phyloP scores from a whole-genome alignment of 139 green algal species.

The Auxenochlorella pyrenoidosa region DNA sequence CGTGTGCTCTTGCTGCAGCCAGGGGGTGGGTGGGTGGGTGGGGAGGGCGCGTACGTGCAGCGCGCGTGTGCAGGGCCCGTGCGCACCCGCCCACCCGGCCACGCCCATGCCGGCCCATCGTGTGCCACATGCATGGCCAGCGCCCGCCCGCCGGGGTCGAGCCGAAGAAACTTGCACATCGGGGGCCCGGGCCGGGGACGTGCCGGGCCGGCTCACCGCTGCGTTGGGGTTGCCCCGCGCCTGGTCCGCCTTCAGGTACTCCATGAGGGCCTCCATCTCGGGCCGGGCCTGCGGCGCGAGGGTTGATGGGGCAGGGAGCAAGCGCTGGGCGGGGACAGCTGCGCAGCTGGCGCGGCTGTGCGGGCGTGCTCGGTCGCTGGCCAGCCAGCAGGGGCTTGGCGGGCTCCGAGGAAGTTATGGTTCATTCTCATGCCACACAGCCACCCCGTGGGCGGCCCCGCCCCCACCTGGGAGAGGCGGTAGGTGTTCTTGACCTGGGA shows the following conservation, averaged over 20 bases:
- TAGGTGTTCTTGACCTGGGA: conserved; percentile 71
- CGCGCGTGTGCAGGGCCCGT: too few species aligned
- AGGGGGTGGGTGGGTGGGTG: not conserved
- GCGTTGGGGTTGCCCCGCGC: conserved; percentile 44
- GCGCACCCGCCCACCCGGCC: too few species aligned
- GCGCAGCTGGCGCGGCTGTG: too few species aligned
- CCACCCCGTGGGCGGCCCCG: not conserved
- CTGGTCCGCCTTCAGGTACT: conserved; percentile 67
- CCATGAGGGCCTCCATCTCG: conserved; percentile 63
- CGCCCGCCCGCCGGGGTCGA: too few species aligned
- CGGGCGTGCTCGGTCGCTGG: too few species aligned
- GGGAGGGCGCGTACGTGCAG: too few species aligned
- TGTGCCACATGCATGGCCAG: too few species aligned
- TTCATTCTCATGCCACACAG: not conserved
- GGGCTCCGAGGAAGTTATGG: not conserved
- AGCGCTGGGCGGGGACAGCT: not conserved
- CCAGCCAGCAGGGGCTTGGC: too few species aligned
- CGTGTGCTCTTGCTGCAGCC: conserved; percentile 48
- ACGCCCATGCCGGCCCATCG: too few species aligned
- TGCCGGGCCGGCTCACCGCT: conserved; percentile 27
- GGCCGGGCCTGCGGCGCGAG: conserved; percentile 49
- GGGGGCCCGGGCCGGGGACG: too few species aligned
- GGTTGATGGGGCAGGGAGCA: not conserved
- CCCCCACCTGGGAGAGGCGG: conserved; percentile 63
- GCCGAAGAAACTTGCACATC: not conserved